These are phyloP conservation scores for Eudorina sp. DNA, from an alignment of 139 green algal species.

Conservation along the genomic window DNA sequence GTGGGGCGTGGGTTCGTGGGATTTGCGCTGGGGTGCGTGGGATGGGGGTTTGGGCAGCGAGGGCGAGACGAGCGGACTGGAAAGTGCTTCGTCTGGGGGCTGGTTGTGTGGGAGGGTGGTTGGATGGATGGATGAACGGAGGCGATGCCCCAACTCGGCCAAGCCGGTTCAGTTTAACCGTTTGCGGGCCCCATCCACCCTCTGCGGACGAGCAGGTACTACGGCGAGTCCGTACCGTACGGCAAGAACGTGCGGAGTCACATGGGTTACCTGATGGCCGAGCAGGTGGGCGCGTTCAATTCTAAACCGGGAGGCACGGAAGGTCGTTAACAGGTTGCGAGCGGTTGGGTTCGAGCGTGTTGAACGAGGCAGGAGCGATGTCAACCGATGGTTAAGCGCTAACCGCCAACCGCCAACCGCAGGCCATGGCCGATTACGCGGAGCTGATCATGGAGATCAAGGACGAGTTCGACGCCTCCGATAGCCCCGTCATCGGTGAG, in stretches of 20 bases:
- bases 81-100: no score
- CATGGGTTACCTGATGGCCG: conserved; percentile 77
- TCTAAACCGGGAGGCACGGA: neutral
- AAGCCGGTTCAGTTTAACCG: no score
- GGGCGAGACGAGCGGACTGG: no score
- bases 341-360: neutral
- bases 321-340: neutral
- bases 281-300: conserved; percentile 72
- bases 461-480: conserved; percentile 24
- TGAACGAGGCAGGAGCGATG: neutral
- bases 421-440: conserved; percentile 87
- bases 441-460: conserved; percentile 73
- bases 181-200: no score
- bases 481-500: conserved; percentile 71
- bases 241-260: conserved; percentile 58
- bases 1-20: no score
- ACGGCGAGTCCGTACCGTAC: conserved; percentile 81
- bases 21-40: no score
- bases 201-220: conserved; percentile 84
- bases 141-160: no score
- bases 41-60: no score
- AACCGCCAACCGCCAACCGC: neutral
- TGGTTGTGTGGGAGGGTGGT: no score
- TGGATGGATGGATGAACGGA: no score
- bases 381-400: no score